These are phyloP conservation scores for Peniophora sp. DNA, from an alignment of 1,284 basidiomycete genomes.

Conservation along the genomic window DNA sequence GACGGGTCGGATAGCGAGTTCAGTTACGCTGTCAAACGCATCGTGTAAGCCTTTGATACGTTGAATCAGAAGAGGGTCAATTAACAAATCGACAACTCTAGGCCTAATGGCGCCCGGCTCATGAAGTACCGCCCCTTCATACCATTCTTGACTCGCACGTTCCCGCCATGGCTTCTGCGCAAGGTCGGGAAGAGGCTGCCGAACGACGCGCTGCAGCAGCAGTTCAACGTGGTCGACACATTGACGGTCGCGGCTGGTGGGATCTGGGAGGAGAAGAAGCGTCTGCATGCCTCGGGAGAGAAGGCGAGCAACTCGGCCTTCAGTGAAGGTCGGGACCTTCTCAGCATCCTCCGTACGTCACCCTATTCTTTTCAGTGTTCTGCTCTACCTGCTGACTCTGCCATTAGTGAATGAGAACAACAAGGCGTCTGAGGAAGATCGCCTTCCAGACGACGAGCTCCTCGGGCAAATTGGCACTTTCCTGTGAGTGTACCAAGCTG, in stretches of 20 bases:
- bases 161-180: background rate
- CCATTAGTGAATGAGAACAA: slow-evolving; percentile 8
- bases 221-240: slow-evolving; percentile 37
- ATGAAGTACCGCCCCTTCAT: background rate
- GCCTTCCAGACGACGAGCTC: slow-evolving; percentile 7
- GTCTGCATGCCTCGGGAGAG: slow-evolving; percentile 24
- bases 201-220: slow-evolving; percentile 27
- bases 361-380: too few species aligned
- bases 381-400: too few species aligned
- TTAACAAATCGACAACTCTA: too few species aligned
- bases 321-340: slow-evolving; percentile 1
- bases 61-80: too few species aligned
- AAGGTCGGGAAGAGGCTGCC: background rate
- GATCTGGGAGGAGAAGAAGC: slow-evolving; percentile 28
- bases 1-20: slow-evolving; percentile 18
- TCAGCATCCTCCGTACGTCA: slow-evolving; percentile 4
- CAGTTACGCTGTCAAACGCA: slow-evolving; percentile 17
- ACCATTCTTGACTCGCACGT: background rate
- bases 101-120: too few species aligned
- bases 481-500: too few species aligned
- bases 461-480: slow-evolving; percentile 6
- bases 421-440: slow-evolving; percentile 7
- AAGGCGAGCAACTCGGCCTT: slow-evolving; percentile 7
- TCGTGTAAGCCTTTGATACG: too few species aligned
- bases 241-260: slow-evolving; percentile 37